phyloP scores from a whole-genome alignment of 2,329 filamentous ascomycete species.

The Hypoxylon sp. region DNA sequence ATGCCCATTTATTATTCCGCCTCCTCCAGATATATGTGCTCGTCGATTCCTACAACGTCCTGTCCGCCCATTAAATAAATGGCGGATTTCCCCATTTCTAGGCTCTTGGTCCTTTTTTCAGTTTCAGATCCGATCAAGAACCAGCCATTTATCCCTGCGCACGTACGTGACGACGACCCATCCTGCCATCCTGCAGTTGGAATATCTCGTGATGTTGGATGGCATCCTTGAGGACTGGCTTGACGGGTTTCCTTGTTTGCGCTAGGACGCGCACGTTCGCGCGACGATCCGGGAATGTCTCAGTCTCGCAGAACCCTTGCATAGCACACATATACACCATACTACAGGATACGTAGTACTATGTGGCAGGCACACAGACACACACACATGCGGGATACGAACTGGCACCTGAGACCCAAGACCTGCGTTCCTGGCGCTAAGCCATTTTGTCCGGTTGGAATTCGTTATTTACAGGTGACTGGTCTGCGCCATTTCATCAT shows the following conservation, averaged over 20 bases:
- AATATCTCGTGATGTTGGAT: not conserved
- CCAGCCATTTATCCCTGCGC: not conserved
- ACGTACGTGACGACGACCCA: not conserved
- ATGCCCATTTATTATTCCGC: no score
- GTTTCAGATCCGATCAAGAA: not conserved
- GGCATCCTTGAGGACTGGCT: not conserved
- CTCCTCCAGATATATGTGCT: no score
- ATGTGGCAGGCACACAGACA: no score
- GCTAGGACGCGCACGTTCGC: not conserved
- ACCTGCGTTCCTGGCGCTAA: conserved; percentile 18
- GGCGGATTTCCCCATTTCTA: no score
- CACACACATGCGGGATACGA: no score
- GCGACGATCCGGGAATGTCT: not conserved
- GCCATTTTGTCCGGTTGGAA: conserved; percentile 7
- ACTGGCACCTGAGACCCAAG: no score
- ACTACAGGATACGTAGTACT: no score
- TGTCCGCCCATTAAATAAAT: no score
- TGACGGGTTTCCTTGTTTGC: not conserved
- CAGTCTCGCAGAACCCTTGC: not conserved
- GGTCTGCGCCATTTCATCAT: conserved; percentile 16
- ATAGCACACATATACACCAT: no score
- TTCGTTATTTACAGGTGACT: conserved; percentile 10
- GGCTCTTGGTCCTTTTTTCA: not conserved
- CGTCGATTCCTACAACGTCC: not conserved
- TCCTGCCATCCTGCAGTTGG: not conserved